Conservation (phyloP, 129 eudicot genomes). For the Mikania micrantha region DNA sequence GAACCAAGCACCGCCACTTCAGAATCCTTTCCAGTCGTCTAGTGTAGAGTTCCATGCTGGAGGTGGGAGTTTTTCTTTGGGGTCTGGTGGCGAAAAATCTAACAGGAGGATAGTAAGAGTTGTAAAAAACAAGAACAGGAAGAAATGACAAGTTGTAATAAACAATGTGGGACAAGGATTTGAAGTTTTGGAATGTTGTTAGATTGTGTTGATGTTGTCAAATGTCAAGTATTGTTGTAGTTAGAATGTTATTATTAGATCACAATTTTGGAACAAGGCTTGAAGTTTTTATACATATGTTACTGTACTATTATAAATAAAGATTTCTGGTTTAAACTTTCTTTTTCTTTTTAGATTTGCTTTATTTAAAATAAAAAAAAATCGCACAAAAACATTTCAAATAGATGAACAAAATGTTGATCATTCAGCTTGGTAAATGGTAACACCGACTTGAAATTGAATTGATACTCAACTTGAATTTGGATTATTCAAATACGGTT, state of each 20-base stretch:
- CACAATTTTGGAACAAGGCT: slow-evolving; percentile 20
- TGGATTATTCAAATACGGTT: no score
- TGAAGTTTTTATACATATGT: slow-evolving; percentile 12
- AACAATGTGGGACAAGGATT: no score
- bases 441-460: no score
- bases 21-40: slow-evolving; percentile 66
- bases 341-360: no score
- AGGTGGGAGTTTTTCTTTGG: slow-evolving; percentile 92
- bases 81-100: slow-evolving; percentile 70
- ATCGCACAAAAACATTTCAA: no score
- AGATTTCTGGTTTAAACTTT: no score
- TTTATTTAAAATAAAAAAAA: no score
- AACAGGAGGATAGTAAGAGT: slow-evolving; percentile 44
- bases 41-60: slow-evolving; percentile 63
- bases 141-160: slow-evolving; percentile 20
- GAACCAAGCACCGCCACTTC: slow-evolving; percentile 36
- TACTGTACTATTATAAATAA: not conserved
- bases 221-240: slow-evolving; percentile 15
- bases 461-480: no score
- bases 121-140: slow-evolving; percentile 39
- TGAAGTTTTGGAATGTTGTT: no score
- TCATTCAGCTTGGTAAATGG: no score
- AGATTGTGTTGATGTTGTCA: not conserved
- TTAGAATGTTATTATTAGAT: slow-evolving; percentile 11
- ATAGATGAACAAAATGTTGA: no score